These are phyloP conservation scores for Blastobotrys niveus DNA, from an alignment of 1,139 yeast genomes.

Conservation along the genomic window DNA sequence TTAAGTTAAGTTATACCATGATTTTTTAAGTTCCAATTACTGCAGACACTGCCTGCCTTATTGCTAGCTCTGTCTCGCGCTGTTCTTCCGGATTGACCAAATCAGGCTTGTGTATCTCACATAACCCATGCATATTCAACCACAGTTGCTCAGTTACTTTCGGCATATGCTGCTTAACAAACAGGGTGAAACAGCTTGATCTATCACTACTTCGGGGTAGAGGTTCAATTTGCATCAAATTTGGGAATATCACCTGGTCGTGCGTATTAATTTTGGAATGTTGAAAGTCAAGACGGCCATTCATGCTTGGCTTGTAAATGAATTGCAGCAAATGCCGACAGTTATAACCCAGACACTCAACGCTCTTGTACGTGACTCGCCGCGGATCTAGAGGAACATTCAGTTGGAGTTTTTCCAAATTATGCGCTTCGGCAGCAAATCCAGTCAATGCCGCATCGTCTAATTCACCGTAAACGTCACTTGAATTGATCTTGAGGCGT, in stretches of 20 bases:
- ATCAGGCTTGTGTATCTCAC: conserved; percentile 2
- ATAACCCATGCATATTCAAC: not conserved
- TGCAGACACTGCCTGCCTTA: not conserved
- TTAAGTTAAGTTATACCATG: too few species aligned
- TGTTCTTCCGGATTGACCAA: not conserved
- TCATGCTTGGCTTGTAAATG: not conserved
- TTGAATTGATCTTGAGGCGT: not conserved
- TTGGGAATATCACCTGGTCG: not conserved
- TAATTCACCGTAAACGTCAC: not conserved
- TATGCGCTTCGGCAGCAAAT: not conserved
- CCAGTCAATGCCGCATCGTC: not conserved
- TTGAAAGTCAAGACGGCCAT: conserved; percentile 2
- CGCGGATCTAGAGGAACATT: not conserved
- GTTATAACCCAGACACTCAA: not conserved
- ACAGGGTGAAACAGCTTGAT: conserved; percentile 1
- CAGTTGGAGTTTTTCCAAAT: conserved; percentile 1
- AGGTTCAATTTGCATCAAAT: not conserved
- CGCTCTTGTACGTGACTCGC: not conserved
- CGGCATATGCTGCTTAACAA: conserved; percentile 1
- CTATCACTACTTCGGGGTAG: not conserved
- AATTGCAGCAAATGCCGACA: not conserved
- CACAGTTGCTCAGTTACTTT: not conserved
- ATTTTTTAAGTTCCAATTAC: not conserved
- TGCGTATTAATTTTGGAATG: conserved; percentile 1
- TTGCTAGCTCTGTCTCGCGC: conserved; percentile 1